Base-by-base conservation (phyloP, 2,329 filamentous ascomycete genomes). In the Sarocladiaceae sp. region DNA sequence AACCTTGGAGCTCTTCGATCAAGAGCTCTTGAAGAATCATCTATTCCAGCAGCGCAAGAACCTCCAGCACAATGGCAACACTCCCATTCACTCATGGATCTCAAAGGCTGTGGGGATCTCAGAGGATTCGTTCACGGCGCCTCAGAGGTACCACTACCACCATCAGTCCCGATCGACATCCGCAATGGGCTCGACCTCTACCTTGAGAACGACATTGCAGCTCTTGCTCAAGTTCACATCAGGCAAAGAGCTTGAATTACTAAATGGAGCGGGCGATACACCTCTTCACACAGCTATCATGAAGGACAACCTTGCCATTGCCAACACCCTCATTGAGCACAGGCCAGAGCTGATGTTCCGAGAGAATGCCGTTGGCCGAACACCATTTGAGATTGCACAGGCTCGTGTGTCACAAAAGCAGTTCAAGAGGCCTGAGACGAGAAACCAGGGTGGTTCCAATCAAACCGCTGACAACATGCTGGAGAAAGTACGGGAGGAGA, bases 351-450 rank as follows among this genome's bases (percentile, higher is more conserved):
- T 89, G 2, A 64, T 88, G 0, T 73, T 77, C 52, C 76, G 81
- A 18, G 88, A 93, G 58, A 90, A 90, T 52, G 78, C 85, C 0
- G 85, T 85, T 0, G 88, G 88, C 2, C 73, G 77, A 13, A 93
- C 86, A 0, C 83, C 87, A 0, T 70, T 74, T 21, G 86, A 93
- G 53, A 63, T 86, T 40, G 78, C 82, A 0, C 67, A 76, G 42
- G 80, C 85, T 43, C 59, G 62, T 1, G 72, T 73, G 48, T 63
- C 76, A 2, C 60, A 64, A 6, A 53, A 57, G 6, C 61, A 61
- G 33, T 60, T 71, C n/a, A 40, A 47, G 24, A 50, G 51, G 15
- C 59, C 56, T 2, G 41, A 32, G 6, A 6, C 13, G 6, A 19
- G 15, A 9, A 10, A n/a, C 33, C 6, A 7, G n/a, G 42, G 20